These are phyloP conservation scores for Eragrostis tef DNA, from an alignment of 202 grass and related monocot species.

Conservation along the genomic window DNA sequence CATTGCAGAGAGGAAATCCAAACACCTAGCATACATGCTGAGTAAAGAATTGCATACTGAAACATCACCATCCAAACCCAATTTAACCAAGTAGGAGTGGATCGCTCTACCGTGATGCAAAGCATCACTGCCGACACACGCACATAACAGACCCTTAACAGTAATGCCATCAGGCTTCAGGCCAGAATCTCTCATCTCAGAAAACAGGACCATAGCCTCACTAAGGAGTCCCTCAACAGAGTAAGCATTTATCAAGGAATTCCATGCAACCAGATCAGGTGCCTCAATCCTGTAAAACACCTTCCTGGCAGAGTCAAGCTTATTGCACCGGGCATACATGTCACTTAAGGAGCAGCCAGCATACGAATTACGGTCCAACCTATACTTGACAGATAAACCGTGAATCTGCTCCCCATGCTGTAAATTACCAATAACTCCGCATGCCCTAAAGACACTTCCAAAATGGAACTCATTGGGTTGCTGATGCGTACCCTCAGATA, in stretches of 20 bases:
- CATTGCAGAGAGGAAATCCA: constrained; percentile 60
- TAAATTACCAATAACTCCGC: constrained; percentile 38
- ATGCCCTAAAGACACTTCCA: constrained; percentile 63
- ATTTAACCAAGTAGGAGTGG: constrained; percentile 64
- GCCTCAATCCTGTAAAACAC: constrained; percentile 59
- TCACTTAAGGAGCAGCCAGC: constrained; percentile 72
- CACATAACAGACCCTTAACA: constrained; percentile 61
- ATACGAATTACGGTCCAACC: constrained; percentile 48
- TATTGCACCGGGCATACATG: constrained; percentile 71
- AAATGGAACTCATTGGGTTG: constrained; percentile 70
- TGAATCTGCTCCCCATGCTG: constrained; percentile 62
- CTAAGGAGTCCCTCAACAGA: constrained; percentile 53
- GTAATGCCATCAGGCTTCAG: constrained; percentile 62
- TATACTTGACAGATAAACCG: constrained; percentile 60
- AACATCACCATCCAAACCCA: constrained; percentile 53
- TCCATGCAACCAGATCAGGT: constrained; percentile 76
- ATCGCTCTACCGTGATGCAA: constrained; percentile 50
- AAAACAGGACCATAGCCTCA: constrained; percentile 57
- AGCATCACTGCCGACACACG: constrained; percentile 54
- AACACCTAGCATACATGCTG: constrained; percentile 68
- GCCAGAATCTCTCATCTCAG: constrained; percentile 58
- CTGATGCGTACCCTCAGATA: constrained; percentile 44
- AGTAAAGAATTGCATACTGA: constrained; percentile 66
- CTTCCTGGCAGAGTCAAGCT: constrained; percentile 48
- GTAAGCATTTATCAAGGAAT: constrained; percentile 66